Conservation (phyloP, 495 filamentous ascomycete species). For the Pyrenula massariospora region DNA sequence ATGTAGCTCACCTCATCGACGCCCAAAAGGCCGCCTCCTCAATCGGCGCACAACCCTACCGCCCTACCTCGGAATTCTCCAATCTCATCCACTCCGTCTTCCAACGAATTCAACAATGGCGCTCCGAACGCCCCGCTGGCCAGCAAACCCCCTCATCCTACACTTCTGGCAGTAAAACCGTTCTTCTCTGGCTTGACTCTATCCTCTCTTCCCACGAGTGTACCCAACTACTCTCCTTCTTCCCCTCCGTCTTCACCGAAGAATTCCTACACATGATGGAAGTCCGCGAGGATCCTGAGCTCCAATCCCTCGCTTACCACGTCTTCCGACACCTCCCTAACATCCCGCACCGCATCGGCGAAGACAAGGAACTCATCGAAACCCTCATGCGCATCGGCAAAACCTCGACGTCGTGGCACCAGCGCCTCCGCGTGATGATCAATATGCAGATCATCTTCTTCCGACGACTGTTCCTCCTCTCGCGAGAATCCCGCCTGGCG, state of each 20-base stretch:
- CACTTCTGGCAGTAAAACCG: constrained; percentile 91
- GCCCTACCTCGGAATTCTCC: constrained; percentile 61
- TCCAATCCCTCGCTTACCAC: constrained; percentile 89
- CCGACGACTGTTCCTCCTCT: constrained; percentile 88
- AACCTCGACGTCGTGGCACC: constrained; percentile 85
- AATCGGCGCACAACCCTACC: constrained; percentile 75
- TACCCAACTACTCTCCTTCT: constrained; percentile 81
- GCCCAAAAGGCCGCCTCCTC: constrained; percentile 68
- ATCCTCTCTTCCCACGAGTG: constrained; percentile 88
- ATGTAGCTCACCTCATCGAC: constrained; percentile 62
- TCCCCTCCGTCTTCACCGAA: constrained; percentile 77
- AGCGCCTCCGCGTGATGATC: constrained; percentile 90
- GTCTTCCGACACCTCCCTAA: constrained; percentile 96
- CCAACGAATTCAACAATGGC: constrained; percentile 72
- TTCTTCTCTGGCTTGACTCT: constrained; percentile 87
- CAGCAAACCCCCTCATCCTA: constrained; percentile 91
- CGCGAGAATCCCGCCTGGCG: constrained; percentile 57
- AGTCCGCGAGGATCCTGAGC: constrained; percentile 93
- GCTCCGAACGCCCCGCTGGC: constrained; percentile 70
- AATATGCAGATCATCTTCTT: constrained; percentile 99
- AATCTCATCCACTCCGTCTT: constrained; percentile 68
- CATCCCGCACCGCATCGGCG: constrained; percentile 79
- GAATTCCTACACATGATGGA: constrained; percentile 99
- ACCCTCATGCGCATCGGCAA: constrained; percentile 83
- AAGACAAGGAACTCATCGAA: constrained; percentile 71